Percentiles rank a stretch among this genome's conserved stretches.
Conservation (phyloP, 345 rosid genomes). For the Kandelia obovata region DNA sequence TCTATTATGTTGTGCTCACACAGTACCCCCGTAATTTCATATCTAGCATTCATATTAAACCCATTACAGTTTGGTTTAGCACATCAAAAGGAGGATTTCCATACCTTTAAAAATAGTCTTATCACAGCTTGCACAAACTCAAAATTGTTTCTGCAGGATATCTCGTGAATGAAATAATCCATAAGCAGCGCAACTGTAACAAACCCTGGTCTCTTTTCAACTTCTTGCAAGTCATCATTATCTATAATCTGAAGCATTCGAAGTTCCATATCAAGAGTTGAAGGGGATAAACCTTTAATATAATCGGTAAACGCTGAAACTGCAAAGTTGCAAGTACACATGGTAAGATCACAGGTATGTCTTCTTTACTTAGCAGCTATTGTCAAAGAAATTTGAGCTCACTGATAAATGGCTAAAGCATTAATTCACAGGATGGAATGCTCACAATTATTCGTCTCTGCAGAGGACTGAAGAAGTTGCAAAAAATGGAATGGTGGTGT, state of each 20-base stretch:
- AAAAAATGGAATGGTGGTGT: conserved; percentile 43
- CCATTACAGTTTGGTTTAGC: background rate
- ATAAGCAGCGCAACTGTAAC: conserved; percentile 57
- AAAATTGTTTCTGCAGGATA: conserved; percentile 64
- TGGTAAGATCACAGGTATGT: conserved; percentile 10
- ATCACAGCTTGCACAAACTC: conserved; percentile 88
- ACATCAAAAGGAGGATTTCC: background rate
- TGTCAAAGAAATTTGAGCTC: background rate
- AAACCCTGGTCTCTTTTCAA: conserved; percentile 61
- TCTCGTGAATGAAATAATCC: conserved; percentile 73
- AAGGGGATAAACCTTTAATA: conserved; percentile 78
- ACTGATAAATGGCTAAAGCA: background rate
- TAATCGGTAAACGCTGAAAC: conserved; percentile 76
- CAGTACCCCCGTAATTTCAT: too few relatives aligned
- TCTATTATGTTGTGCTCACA: too few relatives aligned
- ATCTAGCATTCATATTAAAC: too few relatives aligned
- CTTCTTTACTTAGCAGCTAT: background rate
- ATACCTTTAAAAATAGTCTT: conserved; percentile 87
- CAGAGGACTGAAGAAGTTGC: conserved; percentile 56
- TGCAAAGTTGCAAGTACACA: conserved; percentile 30
- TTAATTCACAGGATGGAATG: conserved; percentile 8
- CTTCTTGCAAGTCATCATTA: conserved; percentile 54
- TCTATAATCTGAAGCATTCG: conserved; percentile 91
- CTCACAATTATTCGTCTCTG: conserved; percentile 59
- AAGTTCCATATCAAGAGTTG: conserved; percentile 83